These are phyloP conservation scores for Neobulgaria alba DNA, from an alignment of 2,329 filamentous ascomycete species.

Conservation along the genomic window DNA sequence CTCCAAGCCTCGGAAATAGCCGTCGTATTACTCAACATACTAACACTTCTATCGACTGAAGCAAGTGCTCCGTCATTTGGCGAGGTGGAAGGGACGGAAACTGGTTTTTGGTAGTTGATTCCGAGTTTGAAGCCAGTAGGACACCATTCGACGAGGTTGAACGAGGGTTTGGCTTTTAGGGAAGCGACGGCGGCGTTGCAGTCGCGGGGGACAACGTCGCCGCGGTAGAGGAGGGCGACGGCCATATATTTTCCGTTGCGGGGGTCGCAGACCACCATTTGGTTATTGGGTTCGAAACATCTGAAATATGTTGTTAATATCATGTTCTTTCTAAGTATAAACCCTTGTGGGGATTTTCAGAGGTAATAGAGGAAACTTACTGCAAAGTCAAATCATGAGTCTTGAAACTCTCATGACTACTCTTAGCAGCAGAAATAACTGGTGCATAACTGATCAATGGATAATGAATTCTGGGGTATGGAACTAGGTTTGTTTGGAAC, in stretches of 20 bases:
- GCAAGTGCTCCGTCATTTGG: slow-evolving; percentile 77
- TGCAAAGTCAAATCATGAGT: slow-evolving; percentile 46
- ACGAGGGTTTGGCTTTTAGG: slow-evolving; percentile 98
- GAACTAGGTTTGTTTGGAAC: slow-evolving; percentile 99
- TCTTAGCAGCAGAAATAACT: slow-evolving; percentile 90
- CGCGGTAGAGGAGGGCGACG: slow-evolving; percentile 94
- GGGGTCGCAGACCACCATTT: slow-evolving; percentile 99
- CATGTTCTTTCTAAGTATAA: too few relatives aligned
- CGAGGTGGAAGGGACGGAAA: slow-evolving; percentile 60
- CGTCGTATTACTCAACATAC: slow-evolving; percentile 59
- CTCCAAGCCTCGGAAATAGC: slow-evolving; percentile 59
- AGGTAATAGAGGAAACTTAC: too few relatives aligned
- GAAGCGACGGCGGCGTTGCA: slow-evolving; percentile 86
- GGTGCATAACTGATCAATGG: slow-evolving; percentile 94
- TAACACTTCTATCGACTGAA: slow-evolving; percentile 70
- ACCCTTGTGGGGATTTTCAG: too few relatives aligned
- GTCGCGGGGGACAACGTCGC: slow-evolving; percentile 95
- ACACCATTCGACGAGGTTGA: slow-evolving; percentile 99
- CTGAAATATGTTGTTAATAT: too few relatives aligned
- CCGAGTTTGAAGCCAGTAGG: slow-evolving; percentile 99
- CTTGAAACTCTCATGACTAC: slow-evolving; percentile 94
- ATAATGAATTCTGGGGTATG: slow-evolving; percentile 99
- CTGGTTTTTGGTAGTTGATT: slow-evolving; percentile 98
- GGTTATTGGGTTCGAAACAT: slow-evolving; percentile 99
- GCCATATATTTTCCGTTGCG: slow-evolving; percentile 99